Conservation (phyloP, 2,329 filamentous ascomycete species). For the Cladosporium sp. region DNA sequence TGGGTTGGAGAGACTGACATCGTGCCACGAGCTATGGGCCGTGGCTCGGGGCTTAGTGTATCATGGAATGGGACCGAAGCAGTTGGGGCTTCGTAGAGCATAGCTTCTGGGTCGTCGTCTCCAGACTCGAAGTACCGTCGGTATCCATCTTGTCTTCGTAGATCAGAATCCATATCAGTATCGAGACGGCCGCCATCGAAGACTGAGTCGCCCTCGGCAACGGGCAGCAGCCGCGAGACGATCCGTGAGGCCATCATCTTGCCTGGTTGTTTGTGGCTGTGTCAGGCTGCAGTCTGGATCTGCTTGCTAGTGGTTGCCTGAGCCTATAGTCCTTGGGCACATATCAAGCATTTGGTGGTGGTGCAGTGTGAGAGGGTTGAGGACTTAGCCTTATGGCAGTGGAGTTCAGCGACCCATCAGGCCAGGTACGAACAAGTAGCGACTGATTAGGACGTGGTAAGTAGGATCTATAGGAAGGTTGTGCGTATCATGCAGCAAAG, state of each 20-base stretch:
- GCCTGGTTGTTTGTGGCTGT: neutral
- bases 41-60: constrained; percentile 42
- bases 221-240: constrained; percentile 46
- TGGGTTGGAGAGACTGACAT: constrained; percentile 31
- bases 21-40: constrained; percentile 12
- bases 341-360: neutral
- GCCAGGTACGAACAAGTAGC: neutral
- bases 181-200: constrained; percentile 44
- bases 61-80: constrained; percentile 29
- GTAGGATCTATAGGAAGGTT: neutral
- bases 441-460: neutral
- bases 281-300: neutral
- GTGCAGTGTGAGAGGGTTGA: neutral
- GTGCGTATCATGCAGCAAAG: neutral
- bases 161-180: constrained; percentile 38
- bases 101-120: constrained; percentile 55
- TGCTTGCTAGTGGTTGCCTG: neutral
- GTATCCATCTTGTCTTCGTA: constrained; percentile 25
- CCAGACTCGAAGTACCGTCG: constrained; percentile 17
- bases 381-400: constrained; percentile 4
- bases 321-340: neutral
- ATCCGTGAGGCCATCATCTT: constrained; percentile 51
- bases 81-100: constrained; percentile 47
- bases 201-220: constrained; percentile 35
- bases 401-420: neutral